Conservation (phyloP, 1,139 yeast genomes). For the Candida tropicalis region DNA sequence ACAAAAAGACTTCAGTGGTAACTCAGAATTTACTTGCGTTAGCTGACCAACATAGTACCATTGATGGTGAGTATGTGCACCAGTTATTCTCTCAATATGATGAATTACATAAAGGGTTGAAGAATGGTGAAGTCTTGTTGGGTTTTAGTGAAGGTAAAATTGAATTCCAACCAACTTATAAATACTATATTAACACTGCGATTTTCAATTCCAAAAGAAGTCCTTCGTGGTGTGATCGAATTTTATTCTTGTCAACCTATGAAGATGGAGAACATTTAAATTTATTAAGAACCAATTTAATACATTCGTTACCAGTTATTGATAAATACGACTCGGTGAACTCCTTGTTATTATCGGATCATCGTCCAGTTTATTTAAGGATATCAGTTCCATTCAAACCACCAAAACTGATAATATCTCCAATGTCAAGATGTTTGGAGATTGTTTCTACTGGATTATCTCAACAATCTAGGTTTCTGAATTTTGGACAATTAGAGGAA, state of each 20-base stretch:
- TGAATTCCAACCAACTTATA: conserved; percentile 75
- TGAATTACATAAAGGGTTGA: conserved; percentile 55
- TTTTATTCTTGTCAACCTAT: conserved; percentile 59
- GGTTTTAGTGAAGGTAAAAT: conserved; percentile 69
- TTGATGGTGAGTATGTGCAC: conserved; percentile 21
- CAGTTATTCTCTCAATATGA: conserved; percentile 41
- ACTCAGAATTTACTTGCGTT: conserved; percentile 24
- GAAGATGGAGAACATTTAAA: conserved; percentile 17
- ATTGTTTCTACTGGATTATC: conserved; percentile 22
- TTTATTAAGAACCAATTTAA: conserved; percentile 3
- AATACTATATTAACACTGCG: conserved; percentile 53
- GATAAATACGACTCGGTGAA: conserved; percentile 44
- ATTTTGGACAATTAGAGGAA: conserved; percentile 6
- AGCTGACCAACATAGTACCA: conserved; percentile 28
- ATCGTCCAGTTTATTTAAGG: conserved; percentile 46
- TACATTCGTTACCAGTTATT: conserved; percentile 25
- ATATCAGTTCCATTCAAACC: conserved; percentile 45
- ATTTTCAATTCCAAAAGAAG: conserved; percentile 59
- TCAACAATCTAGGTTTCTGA: conserved; percentile 18
- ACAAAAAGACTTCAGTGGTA: conserved; percentile 18
- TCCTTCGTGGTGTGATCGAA: conserved; percentile 92
- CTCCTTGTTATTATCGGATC: conserved; percentile 41
- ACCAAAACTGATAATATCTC: conserved; percentile 37
- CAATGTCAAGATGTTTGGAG: conserved; percentile 47
- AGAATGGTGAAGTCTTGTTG: conserved; percentile 49